Conservation (phyloP, 2,329 filamentous ascomycete genomes). For the Mycosphaerella arachidis region DNA sequence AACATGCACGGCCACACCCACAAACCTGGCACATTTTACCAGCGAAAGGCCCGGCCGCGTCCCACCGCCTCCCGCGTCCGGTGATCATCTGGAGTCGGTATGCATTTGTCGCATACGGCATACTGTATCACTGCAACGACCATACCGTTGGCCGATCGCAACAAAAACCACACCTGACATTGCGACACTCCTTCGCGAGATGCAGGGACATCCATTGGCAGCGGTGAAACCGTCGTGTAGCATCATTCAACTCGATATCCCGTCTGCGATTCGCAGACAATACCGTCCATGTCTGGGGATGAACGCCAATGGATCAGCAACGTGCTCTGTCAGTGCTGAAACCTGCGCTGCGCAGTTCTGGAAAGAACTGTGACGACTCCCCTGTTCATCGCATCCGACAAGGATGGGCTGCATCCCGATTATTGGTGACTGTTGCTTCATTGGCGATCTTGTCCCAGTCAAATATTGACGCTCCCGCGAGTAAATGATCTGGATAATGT, state of each 20-base stretch:
- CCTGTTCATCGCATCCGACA: not conserved
- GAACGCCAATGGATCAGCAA: not conserved
- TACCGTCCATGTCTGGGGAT: not conserved
- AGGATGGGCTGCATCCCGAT: too few species aligned
- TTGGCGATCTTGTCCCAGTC: not conserved
- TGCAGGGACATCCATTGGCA: not conserved
- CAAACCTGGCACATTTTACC: too few species aligned
- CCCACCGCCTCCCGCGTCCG: not conserved
- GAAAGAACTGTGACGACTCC: not conserved
- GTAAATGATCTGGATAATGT: not conserved
- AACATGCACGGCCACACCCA: too few species aligned
- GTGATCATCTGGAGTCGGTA: not conserved
- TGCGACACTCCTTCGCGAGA: not conserved
- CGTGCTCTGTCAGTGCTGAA: not conserved
- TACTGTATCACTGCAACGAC: not conserved
- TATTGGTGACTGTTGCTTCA: too few species aligned
- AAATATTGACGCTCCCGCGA: not conserved
- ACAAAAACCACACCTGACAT: too few species aligned
- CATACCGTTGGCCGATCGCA: too few species aligned
- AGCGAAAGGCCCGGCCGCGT: too few species aligned
- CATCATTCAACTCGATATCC: not conserved
- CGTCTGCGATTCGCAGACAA: not conserved
- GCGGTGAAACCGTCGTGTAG: not conserved
- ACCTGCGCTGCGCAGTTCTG: not conserved
- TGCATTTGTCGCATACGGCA: not conserved